phyloP scores from a whole-genome alignment of 306 rosid genomes.

The Lithocarpus polystachyus region DNA sequence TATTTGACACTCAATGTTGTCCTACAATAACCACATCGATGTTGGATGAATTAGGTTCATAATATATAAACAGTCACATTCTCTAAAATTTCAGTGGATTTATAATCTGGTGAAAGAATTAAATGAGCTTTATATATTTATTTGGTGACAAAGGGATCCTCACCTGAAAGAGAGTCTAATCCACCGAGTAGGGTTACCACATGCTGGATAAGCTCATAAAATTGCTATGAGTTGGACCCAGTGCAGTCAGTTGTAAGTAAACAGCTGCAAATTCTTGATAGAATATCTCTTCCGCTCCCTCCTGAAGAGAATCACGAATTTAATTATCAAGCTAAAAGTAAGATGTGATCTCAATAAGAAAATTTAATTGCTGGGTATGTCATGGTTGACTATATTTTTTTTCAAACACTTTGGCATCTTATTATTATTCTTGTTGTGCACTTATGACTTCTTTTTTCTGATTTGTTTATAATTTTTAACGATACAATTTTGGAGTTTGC shows the following conservation, averaged over 20 bases:
- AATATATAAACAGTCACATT: not conserved
- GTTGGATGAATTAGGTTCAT: not conserved
- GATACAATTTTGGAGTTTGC: not conserved
- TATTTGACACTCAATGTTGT: not conserved
- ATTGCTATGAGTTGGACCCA: no score
- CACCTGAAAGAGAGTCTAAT: no score
- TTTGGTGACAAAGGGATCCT: no score
- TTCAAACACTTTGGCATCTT: not conserved
- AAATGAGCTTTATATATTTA: not conserved
- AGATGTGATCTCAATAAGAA: not conserved
- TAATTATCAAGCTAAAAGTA: not conserved
- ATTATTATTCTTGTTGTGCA: not conserved
- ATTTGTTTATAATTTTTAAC: no score
- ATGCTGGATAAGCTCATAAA: no score
- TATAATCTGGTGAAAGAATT: not conserved
- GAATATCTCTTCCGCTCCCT: not conserved
- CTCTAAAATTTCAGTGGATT: not conserved
- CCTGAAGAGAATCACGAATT: not conserved
- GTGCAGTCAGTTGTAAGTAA: no score
- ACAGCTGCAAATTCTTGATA: no score
- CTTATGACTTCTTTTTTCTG: not conserved
- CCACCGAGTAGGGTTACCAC: no score
- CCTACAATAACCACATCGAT: not conserved
- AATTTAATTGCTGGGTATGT: not conserved
- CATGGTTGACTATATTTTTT: not conserved